Base-by-base conservation (phyloP, 306 rosid species). In the Acacia acuminata region DNA sequence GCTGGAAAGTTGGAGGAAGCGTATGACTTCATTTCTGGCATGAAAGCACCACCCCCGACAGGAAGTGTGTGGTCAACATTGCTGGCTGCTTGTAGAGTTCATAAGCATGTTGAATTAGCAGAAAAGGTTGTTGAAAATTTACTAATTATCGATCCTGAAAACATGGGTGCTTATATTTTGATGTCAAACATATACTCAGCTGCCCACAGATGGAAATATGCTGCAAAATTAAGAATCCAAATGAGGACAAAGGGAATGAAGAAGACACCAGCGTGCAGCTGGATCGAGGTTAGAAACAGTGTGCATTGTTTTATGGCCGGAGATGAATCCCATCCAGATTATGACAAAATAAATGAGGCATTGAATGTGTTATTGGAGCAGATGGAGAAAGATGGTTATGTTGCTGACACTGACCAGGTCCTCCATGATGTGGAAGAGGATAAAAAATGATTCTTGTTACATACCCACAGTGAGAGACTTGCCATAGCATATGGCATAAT, bases 41-140 rank as follows among this genome's bases (percentile, higher is more conserved):
- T 94, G 97, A 77, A 82, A 81, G 76, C 87, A 8, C 80, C 72
- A 7, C 80, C 72, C 81, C 90, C 94, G 10, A 88, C 93, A 4
- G 97, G 94, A 81, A 90, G 97, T 77, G 90, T 94, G 10, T 93
- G 98, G 98, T 86, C 90, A 24, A 89, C 94, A 8, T 74, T 94
- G 87, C 80, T 94, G 83, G 92, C 97, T 84, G 98, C 97, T 72
- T 94, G 98, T 84, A 88, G 97, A 79, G 94, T 88, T 80, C 94
- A 87, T 77, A 93, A 94, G 89, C 89, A 88, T 50, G 84, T 91
- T 76, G 97, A 91, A 82, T 79, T 94, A 76, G 97, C 97, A 8
- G 94, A 89, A 65, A 93, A 86, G 90, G 98, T 93, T 70, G 88
- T 92, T 30, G 80, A 85, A 34, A 89, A 87, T 78, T 81, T 91